Base-by-base conservation (phyloP, 306 rosid genomes). In the Alnus rubra region DNA sequence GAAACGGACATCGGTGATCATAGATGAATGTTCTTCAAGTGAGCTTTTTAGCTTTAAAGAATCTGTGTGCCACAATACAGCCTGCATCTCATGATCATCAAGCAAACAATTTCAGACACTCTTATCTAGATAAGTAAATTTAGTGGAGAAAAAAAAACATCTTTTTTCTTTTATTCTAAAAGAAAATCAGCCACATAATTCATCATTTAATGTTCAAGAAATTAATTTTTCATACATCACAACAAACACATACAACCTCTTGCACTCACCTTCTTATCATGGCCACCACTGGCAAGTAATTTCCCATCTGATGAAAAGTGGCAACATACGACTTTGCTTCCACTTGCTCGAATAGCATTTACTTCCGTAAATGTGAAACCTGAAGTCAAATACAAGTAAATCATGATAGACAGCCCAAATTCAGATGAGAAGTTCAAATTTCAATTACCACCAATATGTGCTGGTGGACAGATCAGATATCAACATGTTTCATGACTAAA, bases 261-360 rank as follows among this genome's bases (percentile, higher is more conserved):
- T 74, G 45, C 16, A 49, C 90, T 76, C 76, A 90, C 99, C 94
- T 90, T 96, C 84, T 96, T 96, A 83, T 96, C 99, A 78, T 96
- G 99, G 71, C 99, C 98, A 69, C 99, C 99, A 69, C 97, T 96
- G 62, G 98, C 94, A 50, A 96, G 92, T 81, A 96, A 84, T 83
- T 96, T 96, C 69, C 99, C 99, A 86, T 96, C 99, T 5, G 98
- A 90, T 67, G 99, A 96, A 84, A 96, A 96, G 89, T 96, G 99
- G 87, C 99, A 96, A 79, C 93, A 89, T 53, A 80, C 60, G 76
- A 96, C 92, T 92, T 96, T 96, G 81, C 90, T 90, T 42, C 86
- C 3, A 87, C 99, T 93, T 76, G 99, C 99, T 78, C 83, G 88
- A 74, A 88, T 86, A 79, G 92, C 84, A 80, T 58, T 87, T 48